These are phyloP conservation scores for Boletellus ananas DNA, from an alignment of 768 basidiomycete species.

Conservation along the genomic window DNA sequence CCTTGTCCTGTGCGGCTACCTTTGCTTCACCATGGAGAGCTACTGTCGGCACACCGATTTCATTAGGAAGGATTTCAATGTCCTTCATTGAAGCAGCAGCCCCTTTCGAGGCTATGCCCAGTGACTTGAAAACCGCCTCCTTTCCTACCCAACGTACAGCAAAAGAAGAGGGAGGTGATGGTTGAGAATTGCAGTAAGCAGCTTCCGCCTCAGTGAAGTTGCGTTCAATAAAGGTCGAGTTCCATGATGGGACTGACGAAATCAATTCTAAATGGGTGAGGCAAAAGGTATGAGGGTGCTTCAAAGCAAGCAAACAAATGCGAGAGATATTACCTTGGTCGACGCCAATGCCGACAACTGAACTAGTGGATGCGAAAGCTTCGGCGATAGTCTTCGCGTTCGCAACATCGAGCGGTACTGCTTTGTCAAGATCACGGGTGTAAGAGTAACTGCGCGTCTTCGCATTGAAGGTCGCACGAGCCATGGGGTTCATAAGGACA, in stretches of 20 bases:
- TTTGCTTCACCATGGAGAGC: conserved; percentile 77
- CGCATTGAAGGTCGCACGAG: conserved; percentile 72
- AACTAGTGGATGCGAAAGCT: conserved; percentile 31
- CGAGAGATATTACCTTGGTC: conserved; percentile 65
- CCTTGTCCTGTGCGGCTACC: conserved; percentile 64
- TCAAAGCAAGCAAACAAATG: not conserved
- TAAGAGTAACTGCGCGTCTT: conserved; percentile 89
- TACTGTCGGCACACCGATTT: conserved; percentile 76
- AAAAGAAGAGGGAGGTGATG: conserved; percentile 84
- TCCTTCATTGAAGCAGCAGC: conserved; percentile 95
- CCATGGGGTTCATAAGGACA: conserved; percentile 89
- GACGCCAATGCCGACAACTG: conserved; percentile 77
- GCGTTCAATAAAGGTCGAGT: conserved; percentile 79
- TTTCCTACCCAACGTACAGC: conserved; percentile 98
- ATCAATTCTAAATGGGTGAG: conserved; percentile 69
- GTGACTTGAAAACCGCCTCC: conserved; percentile 95
- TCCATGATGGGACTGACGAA: conserved; percentile 84
- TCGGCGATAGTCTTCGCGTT: conserved; percentile 67
- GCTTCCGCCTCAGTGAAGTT: conserved; percentile 93
- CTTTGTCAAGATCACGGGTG: conserved; percentile 55
- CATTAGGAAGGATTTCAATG: conserved; percentile 87
- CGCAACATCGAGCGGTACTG: conserved; percentile 51
- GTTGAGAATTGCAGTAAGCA: conserved; percentile 81
- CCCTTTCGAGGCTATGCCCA: conserved; percentile 86
- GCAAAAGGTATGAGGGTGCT: conserved; percentile 2